phyloP scores from a whole-genome alignment of 2,329 filamentous ascomycete genomes.

The Exophiala mesophila region DNA sequence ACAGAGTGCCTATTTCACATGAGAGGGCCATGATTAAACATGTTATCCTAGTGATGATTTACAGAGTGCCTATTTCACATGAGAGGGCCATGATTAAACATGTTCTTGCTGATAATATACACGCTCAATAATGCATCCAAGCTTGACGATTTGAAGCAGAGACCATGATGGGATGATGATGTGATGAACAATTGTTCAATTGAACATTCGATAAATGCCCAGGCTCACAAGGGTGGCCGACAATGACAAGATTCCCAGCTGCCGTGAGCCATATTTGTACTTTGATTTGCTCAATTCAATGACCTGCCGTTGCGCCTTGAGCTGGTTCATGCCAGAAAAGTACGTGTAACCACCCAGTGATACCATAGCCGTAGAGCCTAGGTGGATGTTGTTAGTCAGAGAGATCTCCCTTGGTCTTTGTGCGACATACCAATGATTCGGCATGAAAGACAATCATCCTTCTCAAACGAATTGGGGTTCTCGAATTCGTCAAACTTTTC shows the following conservation, averaged over 20 bases:
- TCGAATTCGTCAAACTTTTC: constrained; percentile 13
- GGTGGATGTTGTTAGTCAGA: not conserved
- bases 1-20: too few species aligned
- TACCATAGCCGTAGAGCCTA: constrained; percentile 70
- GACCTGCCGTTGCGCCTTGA: constrained; percentile 56
- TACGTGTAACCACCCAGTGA: constrained; percentile 75
- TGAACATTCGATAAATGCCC: constrained; percentile 64
- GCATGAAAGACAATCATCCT: constrained; percentile 65
- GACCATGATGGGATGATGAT: too few species aligned
- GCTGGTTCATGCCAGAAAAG: constrained; percentile 66
- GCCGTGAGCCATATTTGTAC: constrained; percentile 68
- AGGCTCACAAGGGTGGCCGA: constrained; percentile 64
- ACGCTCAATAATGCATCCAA: too few species aligned
- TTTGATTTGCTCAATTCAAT: constrained; percentile 66
- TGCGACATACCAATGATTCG: constrained; percentile 61
- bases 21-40: too few species aligned
- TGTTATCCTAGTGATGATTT: too few species aligned
- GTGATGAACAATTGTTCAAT: too few species aligned
- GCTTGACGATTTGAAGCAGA: too few species aligned
- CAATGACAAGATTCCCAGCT: constrained; percentile 61
- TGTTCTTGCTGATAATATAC: too few species aligned
- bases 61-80: too few species aligned
- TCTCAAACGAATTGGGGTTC: constrained; percentile 16
- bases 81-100: too few species aligned
- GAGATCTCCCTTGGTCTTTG: not conserved